Evolutionary conservation across 2,329 filamentous ascomycete species (phyloP).

Genomic region (Fusarium aywerte): DNA sequence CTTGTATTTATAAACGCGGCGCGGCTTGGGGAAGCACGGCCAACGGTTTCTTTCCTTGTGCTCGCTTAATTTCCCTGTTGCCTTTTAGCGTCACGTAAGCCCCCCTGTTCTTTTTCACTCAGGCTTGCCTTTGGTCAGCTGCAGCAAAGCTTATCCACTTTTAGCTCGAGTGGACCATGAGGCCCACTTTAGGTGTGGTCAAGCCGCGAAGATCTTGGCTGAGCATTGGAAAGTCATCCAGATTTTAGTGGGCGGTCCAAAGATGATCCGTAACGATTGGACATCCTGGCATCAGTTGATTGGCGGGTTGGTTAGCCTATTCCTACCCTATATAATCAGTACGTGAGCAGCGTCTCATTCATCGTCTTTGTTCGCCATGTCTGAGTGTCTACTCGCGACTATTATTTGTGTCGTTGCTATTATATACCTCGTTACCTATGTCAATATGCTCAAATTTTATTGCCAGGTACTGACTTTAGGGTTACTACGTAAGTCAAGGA

Average conservation of each 20-base stretch:
- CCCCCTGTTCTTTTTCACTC: constrained; percentile 40
- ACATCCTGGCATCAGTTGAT: neutral
- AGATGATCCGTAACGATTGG: neutral
- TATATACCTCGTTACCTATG: neutral
- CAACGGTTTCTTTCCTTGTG: constrained; percentile 50
- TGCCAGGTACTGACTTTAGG: neutral
- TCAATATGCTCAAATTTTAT: neutral
- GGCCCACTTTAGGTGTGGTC: constrained; percentile 33
- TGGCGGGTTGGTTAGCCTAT: neutral
- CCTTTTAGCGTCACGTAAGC: constrained; percentile 48
- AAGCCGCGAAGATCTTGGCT: constrained; percentile 32
- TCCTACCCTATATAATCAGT: neutral
- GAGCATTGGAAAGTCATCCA: neutral
- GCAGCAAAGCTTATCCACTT: constrained; percentile 33
- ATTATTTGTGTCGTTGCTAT: neutral
- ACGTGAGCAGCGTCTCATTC: neutral
- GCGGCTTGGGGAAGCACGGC: constrained; percentile 45
- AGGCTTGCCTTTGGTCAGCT: constrained; percentile 37
- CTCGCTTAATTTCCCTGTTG: constrained; percentile 54
- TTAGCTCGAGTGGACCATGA: constrained; percentile 19
- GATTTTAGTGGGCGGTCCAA: constrained; percentile 10
- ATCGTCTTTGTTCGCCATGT: neutral
- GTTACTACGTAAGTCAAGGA: neutral
- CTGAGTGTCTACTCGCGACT: neutral
- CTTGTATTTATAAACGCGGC: constrained; percentile 59